These are phyloP conservation scores for Colletotrichum spinosum DNA, from an alignment of 2,329 filamentous ascomycete species.

Conservation along the genomic window DNA sequence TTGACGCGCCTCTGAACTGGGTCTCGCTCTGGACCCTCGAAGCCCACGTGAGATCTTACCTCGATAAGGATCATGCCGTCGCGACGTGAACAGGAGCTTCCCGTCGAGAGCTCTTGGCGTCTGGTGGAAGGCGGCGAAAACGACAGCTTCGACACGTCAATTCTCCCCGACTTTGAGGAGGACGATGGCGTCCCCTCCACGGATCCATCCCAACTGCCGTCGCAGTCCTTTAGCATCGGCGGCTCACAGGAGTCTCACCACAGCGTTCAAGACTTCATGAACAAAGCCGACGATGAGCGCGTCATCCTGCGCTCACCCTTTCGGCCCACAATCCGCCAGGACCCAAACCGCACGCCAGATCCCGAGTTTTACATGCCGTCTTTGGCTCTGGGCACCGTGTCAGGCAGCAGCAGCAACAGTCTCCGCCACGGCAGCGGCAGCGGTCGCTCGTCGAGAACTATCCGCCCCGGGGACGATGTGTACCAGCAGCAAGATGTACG, in stretches of 20 bases:
- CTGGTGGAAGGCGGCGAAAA: slow-evolving; percentile 70
- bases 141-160: slow-evolving; percentile 69
- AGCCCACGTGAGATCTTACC: no score
- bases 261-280: slow-evolving; percentile 65
- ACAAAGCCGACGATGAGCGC: slow-evolving; percentile 65
- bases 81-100: slow-evolving; percentile 45
- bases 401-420: slow-evolving; percentile 38
- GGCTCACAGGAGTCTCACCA: slow-evolving; percentile 61
- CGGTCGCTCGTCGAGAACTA: slow-evolving; percentile 48
- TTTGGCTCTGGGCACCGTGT: slow-evolving; percentile 46
- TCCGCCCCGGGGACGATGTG: slow-evolving; percentile 44
- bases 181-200: slow-evolving; percentile 54
- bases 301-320: slow-evolving; percentile 67
- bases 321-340: slow-evolving; percentile 59
- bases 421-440: slow-evolving; percentile 51
- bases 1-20: no score
- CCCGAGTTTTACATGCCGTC: slow-evolving; percentile 67
- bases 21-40: no score
- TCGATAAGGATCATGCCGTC: slow-evolving; percentile 26
- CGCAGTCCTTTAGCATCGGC: slow-evolving; percentile 54
- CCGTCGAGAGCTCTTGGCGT: slow-evolving; percentile 69
- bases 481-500: slow-evolving; percentile 44
- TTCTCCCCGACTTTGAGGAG: slow-evolving; percentile 58
- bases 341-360: slow-evolving; percentile 55
- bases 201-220: slow-evolving; percentile 61